Evolutionary conservation across 495 filamentous ascomycete species (phyloP).

Genomic region (Penicillium herquei): DNA sequence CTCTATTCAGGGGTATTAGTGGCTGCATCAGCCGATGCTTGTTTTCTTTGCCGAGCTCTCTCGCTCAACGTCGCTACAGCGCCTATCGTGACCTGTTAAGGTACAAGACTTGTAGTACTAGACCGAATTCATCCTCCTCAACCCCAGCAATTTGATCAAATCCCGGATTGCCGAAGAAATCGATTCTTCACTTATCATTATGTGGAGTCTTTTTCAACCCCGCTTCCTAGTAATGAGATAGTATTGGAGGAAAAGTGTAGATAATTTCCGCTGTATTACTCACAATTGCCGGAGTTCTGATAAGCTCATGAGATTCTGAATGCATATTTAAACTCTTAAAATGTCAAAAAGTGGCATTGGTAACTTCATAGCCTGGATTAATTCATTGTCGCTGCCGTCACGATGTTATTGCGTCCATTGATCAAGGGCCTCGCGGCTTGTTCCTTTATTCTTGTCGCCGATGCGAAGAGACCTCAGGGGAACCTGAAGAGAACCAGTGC

Average conservation of each 20-base stretch:
- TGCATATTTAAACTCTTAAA: too few relatives aligned
- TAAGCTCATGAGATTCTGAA: too few relatives aligned
- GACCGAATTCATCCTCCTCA: neutral
- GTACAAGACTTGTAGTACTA: neutral
- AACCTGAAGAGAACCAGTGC: neutral
- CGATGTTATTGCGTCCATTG: neutral
- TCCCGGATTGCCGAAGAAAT: neutral
- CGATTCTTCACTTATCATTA: neutral
- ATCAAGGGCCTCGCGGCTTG: neutral
- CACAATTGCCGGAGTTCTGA: neutral
- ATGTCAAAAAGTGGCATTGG: neutral
- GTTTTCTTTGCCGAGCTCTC: neutral
- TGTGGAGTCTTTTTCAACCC: neutral
- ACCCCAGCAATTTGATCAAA: neutral
- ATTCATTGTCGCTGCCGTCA: neutral
- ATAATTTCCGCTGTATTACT: neutral
- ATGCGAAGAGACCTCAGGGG: neutral
- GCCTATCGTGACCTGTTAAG: neutral
- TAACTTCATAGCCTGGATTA: neutral
- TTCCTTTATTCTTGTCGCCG: neutral
- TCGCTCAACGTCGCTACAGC: neutral
- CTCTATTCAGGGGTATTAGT: neutral
- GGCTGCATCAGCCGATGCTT: constrained; percentile 2
- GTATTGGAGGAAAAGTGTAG: neutral
- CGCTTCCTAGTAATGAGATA: neutral